Percentiles rank a stretch among this genome's conserved stretches.
Conservation (phyloP, 805 yeast species). For the Nakazawaea peltata region DNA sequence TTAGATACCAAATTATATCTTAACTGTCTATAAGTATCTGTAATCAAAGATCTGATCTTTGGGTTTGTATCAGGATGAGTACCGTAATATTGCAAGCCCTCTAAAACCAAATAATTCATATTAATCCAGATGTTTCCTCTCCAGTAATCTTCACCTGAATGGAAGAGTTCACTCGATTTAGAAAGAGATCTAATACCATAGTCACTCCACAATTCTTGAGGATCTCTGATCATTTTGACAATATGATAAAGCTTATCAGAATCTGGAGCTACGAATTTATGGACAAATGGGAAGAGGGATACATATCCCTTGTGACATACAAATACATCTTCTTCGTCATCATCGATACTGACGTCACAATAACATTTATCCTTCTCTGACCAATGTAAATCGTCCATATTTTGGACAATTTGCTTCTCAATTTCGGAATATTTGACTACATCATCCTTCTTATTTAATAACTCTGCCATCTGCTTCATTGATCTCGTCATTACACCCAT, state of each 20-base stretch:
- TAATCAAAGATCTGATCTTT: conserved; percentile 29
- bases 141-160: conserved; percentile 90
- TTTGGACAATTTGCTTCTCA: conserved; percentile 48
- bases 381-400: conserved; percentile 80
- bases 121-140: conserved; percentile 91
- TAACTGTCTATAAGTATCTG: conserved; percentile 46
- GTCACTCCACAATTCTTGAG: conserved; percentile 66
- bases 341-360: conserved; percentile 80
- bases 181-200: conserved; percentile 82
- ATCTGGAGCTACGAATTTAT: conserved; percentile 49
- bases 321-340: conserved; percentile 47
- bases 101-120: conserved; percentile 77
- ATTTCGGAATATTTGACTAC: conserved; percentile 41
- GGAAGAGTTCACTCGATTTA: conserved; percentile 53
- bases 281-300: conserved; percentile 75
- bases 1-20: conserved; percentile 63
- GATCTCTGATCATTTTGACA: conserved; percentile 54
- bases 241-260: conserved; percentile 41
- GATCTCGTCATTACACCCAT: conserved; percentile 87
- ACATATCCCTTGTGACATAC: conserved; percentile 92
- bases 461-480: conserved; percentile 62
- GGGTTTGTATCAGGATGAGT: conserved; percentile 20
- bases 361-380: conserved; percentile 52
- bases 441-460: conserved; percentile 55
- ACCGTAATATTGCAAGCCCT: conserved; percentile 54